These are phyloP conservation scores for Prunus armeniaca DNA, from an alignment of 306 rosid species.

Conservation along the genomic window DNA sequence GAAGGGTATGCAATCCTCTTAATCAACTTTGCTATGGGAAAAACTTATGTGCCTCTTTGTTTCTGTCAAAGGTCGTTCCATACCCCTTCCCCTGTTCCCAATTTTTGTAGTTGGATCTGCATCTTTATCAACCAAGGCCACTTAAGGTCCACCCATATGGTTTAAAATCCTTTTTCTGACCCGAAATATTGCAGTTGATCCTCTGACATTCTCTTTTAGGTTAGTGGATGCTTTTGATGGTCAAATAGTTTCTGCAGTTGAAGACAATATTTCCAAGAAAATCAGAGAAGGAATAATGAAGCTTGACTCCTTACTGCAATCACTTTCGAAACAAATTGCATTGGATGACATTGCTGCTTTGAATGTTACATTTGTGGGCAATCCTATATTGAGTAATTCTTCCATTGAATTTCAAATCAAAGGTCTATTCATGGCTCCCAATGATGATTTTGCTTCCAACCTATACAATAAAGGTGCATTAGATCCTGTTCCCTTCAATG, in stretches of 20 bases:
- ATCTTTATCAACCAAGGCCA: background rate
- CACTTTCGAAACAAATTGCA: slow-evolving; percentile 58
- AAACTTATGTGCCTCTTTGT: background rate
- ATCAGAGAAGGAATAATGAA: slow-evolving; percentile 53
- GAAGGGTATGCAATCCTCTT: slow-evolving; percentile 58
- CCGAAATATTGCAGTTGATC: background rate
- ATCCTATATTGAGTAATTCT: slow-evolving; percentile 56
- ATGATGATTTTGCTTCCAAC: slow-evolving; percentile 29
- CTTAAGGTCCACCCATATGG: background rate
- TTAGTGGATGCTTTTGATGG: slow-evolving; percentile 55
- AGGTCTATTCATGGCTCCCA: slow-evolving; percentile 50
- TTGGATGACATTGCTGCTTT: slow-evolving; percentile 48
- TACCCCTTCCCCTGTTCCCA: background rate
- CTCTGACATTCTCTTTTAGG: slow-evolving; percentile 40
- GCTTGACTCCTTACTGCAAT: slow-evolving; percentile 49
- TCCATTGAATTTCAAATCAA: slow-evolving; percentile 58
- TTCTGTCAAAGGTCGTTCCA: background rate
- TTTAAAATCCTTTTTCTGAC: background rate
- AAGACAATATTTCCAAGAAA: slow-evolving; percentile 59
- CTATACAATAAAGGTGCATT: slow-evolving; percentile 23
- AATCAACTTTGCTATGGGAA: slow-evolving; percentile 17
- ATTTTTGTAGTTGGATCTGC: background rate
- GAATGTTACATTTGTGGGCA: slow-evolving; percentile 62
- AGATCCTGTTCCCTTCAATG: slow-evolving; percentile 38
- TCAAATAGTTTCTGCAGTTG: slow-evolving; percentile 61